phyloP scores from a whole-genome alignment of 1,284 basidiomycete genomes.

The Apiotrichum porosum region DNA sequence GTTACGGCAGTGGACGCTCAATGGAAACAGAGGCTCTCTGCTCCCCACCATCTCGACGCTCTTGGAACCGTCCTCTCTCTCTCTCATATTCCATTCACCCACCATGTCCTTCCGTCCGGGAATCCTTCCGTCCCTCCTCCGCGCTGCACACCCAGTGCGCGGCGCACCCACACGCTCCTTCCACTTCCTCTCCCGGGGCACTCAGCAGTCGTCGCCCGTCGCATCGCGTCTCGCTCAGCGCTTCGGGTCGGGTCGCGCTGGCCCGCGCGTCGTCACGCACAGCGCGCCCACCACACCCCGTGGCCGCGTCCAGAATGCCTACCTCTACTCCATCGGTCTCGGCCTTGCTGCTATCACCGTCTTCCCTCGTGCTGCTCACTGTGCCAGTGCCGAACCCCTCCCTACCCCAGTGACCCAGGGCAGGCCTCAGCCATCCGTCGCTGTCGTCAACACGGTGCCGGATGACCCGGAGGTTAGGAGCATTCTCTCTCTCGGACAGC shows the following conservation, averaged over 20 bases:
- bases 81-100: too few species aligned
- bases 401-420: too few species aligned
- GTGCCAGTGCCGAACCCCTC: conserved; percentile 2
- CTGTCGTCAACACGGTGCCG: neutral
- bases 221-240: neutral
- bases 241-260: conserved; percentile 1
- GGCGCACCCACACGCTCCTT: conserved; percentile 13
- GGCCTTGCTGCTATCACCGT: conserved; percentile 27
- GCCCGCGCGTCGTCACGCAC: neutral
- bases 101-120: conserved; percentile 28
- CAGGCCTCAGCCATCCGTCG: too few species aligned
- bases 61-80: too few species aligned
- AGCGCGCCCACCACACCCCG: neutral
- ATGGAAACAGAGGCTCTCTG: too few species aligned
- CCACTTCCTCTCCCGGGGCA: conserved; percentile 13
- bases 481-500: conserved; percentile 69
- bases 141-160: conserved; percentile 5
- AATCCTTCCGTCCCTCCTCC: conserved; percentile 19
- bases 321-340: conserved; percentile 32
- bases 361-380: conserved; percentile 9
- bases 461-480: conserved; percentile 50
- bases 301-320: neutral
- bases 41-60: too few species aligned
- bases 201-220: neutral
- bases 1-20: too few species aligned